These are phyloP conservation scores for Xylaria cubensis DNA, from an alignment of 495 filamentous ascomycete genomes.

Conservation along the genomic window DNA sequence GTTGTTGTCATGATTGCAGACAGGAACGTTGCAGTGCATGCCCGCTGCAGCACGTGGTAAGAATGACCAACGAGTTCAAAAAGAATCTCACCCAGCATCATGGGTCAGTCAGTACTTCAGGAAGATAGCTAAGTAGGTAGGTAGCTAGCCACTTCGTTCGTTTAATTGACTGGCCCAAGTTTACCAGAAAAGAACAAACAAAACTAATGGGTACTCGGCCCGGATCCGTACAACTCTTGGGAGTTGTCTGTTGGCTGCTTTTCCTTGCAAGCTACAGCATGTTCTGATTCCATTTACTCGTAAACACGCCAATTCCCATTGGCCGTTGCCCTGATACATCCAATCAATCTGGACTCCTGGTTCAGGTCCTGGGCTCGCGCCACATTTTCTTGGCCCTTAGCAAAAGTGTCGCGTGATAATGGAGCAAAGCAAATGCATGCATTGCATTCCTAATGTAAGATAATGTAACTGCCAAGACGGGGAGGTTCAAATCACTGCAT, in stretches of 20 bases:
- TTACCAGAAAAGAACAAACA: conserved; percentile 2
- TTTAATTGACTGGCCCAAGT: not conserved
- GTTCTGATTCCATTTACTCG: not conserved
- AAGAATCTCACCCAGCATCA: not conserved
- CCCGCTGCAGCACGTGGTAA: not conserved
- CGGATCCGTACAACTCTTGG: not conserved
- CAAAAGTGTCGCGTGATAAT: conserved; percentile 1
- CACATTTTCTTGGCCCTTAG: not conserved
- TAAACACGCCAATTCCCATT: not conserved
- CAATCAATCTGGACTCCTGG: not conserved
- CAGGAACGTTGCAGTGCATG: not conserved
- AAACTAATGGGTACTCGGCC: not conserved
- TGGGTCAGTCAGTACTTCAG: not conserved
- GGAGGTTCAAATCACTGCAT: not conserved
- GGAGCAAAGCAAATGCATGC: not conserved
- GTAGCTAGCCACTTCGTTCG: not conserved
- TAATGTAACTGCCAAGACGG: not conserved
- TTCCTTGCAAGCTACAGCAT: not conserved
- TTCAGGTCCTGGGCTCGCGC: not conserved
- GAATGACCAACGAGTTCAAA: not conserved
- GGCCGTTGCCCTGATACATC: not conserved
- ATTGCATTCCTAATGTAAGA: too few species aligned
- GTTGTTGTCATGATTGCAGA: not conserved
- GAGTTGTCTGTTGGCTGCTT: not conserved
- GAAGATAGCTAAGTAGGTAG: not conserved